Conservation (phyloP, 2,329 filamentous ascomycete species). For the Colletotrichum neosansevieriae region DNA sequence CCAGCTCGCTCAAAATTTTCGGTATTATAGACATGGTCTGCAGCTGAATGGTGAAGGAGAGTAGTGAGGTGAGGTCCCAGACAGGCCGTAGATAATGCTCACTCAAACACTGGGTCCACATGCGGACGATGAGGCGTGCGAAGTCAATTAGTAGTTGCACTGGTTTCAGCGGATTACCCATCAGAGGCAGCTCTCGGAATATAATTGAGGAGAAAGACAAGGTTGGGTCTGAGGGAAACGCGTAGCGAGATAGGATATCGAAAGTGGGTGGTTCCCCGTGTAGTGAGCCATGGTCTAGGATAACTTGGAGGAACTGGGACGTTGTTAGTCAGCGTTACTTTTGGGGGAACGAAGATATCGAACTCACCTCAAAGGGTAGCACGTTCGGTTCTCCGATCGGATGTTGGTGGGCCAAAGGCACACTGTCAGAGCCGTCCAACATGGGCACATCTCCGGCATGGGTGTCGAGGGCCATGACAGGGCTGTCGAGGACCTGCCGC, state of each 20-base stretch:
- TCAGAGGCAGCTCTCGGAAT: conserved; percentile 73
- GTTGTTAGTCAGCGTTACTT: conserved; percentile 42
- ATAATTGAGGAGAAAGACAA: conserved; percentile 75
- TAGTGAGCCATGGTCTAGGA: conserved; percentile 71
- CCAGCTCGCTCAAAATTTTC: conserved; percentile 68
- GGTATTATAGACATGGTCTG: conserved; percentile 71
- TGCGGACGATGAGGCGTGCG: conserved; percentile 69
- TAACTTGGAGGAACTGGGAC: conserved; percentile 68
- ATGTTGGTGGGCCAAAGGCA: not conserved
- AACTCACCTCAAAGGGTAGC: conserved; percentile 59
- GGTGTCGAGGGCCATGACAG: conserved; percentile 70
- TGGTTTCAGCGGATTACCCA: conserved; percentile 62
- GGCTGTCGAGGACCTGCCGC: conserved; percentile 73
- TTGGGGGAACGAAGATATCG: not conserved
- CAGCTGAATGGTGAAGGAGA: conserved; percentile 73
- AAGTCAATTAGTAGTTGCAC: conserved; percentile 73
- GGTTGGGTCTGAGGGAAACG: conserved; percentile 72
- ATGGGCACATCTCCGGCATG: conserved; percentile 57
- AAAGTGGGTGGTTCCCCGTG: conserved; percentile 72
- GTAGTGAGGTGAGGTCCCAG: conserved; percentile 72
- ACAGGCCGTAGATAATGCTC: conserved; percentile 75
- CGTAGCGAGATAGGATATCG: conserved; percentile 73
- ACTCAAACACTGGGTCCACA: conserved; percentile 77
- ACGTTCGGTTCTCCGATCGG: conserved; percentile 29
- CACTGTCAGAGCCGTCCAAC: conserved; percentile 45